Conservation (phyloP, 2,329 filamentous ascomycete genomes). For the Exophiala aquamarina region DNA sequence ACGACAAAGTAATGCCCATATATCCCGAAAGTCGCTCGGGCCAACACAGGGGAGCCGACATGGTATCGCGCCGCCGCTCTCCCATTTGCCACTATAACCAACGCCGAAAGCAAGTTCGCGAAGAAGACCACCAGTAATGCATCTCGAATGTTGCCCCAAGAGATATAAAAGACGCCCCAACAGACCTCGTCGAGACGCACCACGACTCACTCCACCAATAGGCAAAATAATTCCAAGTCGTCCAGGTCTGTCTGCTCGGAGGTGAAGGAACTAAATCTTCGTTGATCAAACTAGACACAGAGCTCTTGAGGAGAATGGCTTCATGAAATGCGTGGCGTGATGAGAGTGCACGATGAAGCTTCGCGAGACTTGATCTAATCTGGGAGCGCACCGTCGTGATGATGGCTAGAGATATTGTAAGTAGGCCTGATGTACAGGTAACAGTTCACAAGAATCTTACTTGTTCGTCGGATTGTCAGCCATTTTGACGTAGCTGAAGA, state of each 20-base stretch:
- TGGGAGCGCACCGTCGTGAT: too few relatives aligned
- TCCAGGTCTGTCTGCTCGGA: constrained; percentile 26
- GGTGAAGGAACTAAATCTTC: constrained; percentile 28
- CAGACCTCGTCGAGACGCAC: constrained; percentile 28
- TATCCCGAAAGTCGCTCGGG: constrained; percentile 35
- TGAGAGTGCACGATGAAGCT: too few relatives aligned
- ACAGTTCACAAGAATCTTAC: too few relatives aligned
- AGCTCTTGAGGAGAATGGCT: constrained; percentile 4
- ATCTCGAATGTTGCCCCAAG: constrained; percentile 27
- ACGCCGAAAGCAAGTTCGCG: constrained; percentile 25
- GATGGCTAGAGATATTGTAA: too few relatives aligned
- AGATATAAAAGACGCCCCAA: constrained; percentile 26
- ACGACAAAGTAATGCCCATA: constrained; percentile 34
- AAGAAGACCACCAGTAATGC: constrained; percentile 27
- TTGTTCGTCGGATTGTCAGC: too few relatives aligned
- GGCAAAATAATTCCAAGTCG: constrained; percentile 27
- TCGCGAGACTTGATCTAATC: too few relatives aligned
- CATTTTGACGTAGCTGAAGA: too few relatives aligned
- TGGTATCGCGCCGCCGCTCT: constrained; percentile 29
- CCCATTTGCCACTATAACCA: constrained; percentile 29
- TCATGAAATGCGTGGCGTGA: too few relatives aligned
- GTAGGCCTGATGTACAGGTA: too few relatives aligned
- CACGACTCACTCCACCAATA: constrained; percentile 31
- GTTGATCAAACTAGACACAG: constrained; percentile 26
- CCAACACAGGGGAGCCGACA: constrained; percentile 32